phyloP scores from a whole-genome alignment of 2,329 filamentous ascomycete genomes.

The Emmonsiellopsis sp. region DNA sequence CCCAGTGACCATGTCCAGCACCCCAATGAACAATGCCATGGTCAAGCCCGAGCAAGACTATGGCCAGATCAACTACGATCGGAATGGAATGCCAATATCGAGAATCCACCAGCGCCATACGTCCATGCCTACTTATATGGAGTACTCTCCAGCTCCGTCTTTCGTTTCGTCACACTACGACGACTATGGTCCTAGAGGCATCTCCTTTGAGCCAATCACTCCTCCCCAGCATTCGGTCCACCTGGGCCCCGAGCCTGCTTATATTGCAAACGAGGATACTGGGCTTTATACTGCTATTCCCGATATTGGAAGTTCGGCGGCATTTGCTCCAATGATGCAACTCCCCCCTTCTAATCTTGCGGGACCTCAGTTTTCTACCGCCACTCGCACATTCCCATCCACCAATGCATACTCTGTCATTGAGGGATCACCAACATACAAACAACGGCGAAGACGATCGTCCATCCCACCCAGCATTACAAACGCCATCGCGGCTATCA shows the following conservation, averaged over 20 bases:
- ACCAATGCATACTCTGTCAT: slow-evolving; percentile 91
- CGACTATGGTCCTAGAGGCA: slow-evolving; percentile 91
- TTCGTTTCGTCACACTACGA: slow-evolving; percentile 99
- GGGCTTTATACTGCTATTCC: slow-evolving; percentile 92
- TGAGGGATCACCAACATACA: slow-evolving; percentile 96
- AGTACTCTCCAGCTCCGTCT: slow-evolving; percentile 95
- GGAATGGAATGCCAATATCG: slow-evolving; percentile 76
- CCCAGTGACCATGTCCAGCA: slow-evolving; percentile 59
- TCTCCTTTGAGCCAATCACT: slow-evolving; percentile 94
- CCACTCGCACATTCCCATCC: slow-evolving; percentile 55
- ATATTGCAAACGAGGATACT: slow-evolving; percentile 97
- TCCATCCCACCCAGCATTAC: slow-evolving; percentile 79
- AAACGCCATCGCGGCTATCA: slow-evolving; percentile 53
- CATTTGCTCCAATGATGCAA: slow-evolving; percentile 82
- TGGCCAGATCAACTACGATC: slow-evolving; percentile 75
- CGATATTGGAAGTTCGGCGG: slow-evolving; percentile 64
- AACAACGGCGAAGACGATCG: slow-evolving; percentile 87
- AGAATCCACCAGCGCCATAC: slow-evolving; percentile 85
- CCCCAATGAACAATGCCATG: slow-evolving; percentile 63
- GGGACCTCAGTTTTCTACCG: slow-evolving; percentile 68
- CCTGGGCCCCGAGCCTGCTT: slow-evolving; percentile 80
- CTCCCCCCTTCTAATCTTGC: slow-evolving; percentile 77
- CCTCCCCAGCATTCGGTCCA: slow-evolving; percentile 82
- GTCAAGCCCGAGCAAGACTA: slow-evolving; percentile 88
- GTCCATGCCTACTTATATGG: slow-evolving; percentile 97